Base-by-base conservation (phyloP, 176 grass and related monocot species). In the Stipa capillata region DNA sequence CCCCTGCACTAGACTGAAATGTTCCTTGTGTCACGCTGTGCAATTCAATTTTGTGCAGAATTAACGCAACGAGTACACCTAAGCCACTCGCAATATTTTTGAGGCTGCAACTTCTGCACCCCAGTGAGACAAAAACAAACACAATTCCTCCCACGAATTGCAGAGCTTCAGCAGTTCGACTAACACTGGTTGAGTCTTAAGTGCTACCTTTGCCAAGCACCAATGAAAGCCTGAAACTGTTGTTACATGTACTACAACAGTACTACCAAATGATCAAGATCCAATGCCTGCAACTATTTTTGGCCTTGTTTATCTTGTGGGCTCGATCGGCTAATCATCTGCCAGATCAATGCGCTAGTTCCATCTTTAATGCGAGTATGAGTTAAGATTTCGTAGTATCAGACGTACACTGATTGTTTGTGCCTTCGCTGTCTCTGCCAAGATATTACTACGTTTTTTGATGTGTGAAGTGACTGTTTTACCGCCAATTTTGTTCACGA, bases 251-350 rank as follows among this genome's bases (percentile, higher is more conserved):
- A n/a, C n/a, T n/a, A n/a, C n/a, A 83, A 18, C 24, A 73, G 65
- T 15, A 35, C 15, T 40, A 37, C n/a, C n/a, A 73, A 47, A 73
- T 48, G 65, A 57, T 78, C 39, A 72, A 64, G 37, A 65, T 37
- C 45, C 7, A 56, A 80, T n/a, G n/a, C n/a, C n/a, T n/a, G n/a
- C n/a, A n/a, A n/a, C 33, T 1, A 1, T 42, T 12, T 41, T 58
- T 78, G 65, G 36, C 54, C n/a, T 8, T 79, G 39, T 10, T 32
- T 44, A 15, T 8, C 47, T 48, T 67, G 79, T 79, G 48, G 86
- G 66, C 66, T 66, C 10, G n/a, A n/a, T n/a, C n/a, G 41, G 8
- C 17, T 44, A 79, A 83, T 73, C 48, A 78, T 58, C 78, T 21
- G 47, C 37, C 65, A 18, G 79, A 65, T 55, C 73, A 47, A 63